Evolutionary conservation across 2,329 filamentous ascomycete species (phyloP), one percentile per base, ranked within the genome.

Genomic region (Pyrenophora graminea): DNA sequence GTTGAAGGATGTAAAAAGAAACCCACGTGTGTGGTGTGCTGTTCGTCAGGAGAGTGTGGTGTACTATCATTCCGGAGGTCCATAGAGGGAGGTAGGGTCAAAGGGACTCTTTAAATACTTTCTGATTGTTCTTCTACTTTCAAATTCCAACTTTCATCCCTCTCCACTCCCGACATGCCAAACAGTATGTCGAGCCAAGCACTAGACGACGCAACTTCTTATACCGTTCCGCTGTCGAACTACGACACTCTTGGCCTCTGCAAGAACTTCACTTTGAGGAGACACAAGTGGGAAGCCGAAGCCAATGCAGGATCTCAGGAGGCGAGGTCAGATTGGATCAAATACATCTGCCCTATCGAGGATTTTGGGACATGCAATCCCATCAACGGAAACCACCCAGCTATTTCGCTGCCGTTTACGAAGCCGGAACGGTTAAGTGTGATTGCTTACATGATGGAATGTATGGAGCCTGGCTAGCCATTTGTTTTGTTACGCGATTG

Each of bases 201-300:
- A 18, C 13, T 9, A 19, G 31, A 33, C 19, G 23, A 49, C 15
- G n/a, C n/a, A n/a, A 33, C 12, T 2, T 49, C 46, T 27, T 43
- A 39, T n/a, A 12, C 27, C 6, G 3, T 49, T 2, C 5, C 39
- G 5, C 18, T 49, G 12, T 39, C 46, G 9, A 10, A 21, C 3
- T 49, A 49, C 21, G 21, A 39, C 5, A 49, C 47, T 3, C 10
- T 39, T 4, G 12, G 34, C 36, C 27, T 49, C 27, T 44, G 47
- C 30, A 19, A n/a, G 1, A 7, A 19, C n/a, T 49, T 27, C 27
- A 21, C 30, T 1, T 13, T 49, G 5, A 39, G 47, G 9, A 23
- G 40, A 13, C 33, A 39, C 18, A 44, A 36, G 2, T 39, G 4
- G 13, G 47, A 49, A 8, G 10, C 34, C 0, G 47, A 49, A 8